Conservation (phyloP, 2,329 filamentous ascomycete genomes). For the Sordariomycetes sp. region DNA sequence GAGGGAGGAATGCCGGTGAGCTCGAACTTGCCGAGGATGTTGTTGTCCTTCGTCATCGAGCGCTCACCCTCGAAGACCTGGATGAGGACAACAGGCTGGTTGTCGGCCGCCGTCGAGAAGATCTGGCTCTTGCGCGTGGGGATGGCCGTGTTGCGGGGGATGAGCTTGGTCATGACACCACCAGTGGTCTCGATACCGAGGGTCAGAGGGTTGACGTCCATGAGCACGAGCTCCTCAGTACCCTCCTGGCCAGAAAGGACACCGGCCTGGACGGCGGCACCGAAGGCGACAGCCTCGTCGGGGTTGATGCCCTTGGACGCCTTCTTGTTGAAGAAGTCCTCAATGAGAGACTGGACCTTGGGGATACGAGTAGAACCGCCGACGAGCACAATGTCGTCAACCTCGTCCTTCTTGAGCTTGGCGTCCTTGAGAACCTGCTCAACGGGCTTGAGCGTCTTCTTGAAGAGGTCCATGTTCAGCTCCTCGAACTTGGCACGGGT, state of each 20-base stretch:
- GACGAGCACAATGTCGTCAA: conserved; percentile 94
- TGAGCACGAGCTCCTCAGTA: conserved; percentile 73
- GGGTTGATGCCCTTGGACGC: conserved; percentile 99
- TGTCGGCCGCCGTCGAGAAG: conserved; percentile 93
- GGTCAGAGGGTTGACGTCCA: conserved; percentile 95
- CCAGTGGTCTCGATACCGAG: conserved; percentile 96
- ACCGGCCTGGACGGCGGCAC: conserved; percentile 94
- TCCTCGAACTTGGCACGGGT: conserved; percentile 99
- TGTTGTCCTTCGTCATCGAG: conserved; percentile 93
- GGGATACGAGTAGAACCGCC: conserved; percentile 99
- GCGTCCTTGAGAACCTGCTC: conserved; percentile 98
- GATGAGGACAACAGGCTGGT: conserved; percentile 91
- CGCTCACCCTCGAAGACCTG: conserved; percentile 94
- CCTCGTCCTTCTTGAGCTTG: conserved; percentile 90
- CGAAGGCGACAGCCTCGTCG: conserved; percentile 96
- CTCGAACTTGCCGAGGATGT: conserved; percentile 96
- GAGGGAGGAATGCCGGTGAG: conserved; percentile 91
- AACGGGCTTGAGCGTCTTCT: conserved; percentile 97
- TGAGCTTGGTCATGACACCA: conserved; percentile 95
- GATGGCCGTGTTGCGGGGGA: conserved; percentile 87
- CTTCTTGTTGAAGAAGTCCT: conserved; percentile 98
- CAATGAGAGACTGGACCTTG: conserved; percentile 88
- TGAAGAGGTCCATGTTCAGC: conserved; percentile 97
- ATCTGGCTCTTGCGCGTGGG: conserved; percentile 96
- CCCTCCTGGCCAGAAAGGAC: conserved; percentile 82